phyloP scores from a whole-genome alignment of 257 asterid species.

The Rhazya stricta region DNA sequence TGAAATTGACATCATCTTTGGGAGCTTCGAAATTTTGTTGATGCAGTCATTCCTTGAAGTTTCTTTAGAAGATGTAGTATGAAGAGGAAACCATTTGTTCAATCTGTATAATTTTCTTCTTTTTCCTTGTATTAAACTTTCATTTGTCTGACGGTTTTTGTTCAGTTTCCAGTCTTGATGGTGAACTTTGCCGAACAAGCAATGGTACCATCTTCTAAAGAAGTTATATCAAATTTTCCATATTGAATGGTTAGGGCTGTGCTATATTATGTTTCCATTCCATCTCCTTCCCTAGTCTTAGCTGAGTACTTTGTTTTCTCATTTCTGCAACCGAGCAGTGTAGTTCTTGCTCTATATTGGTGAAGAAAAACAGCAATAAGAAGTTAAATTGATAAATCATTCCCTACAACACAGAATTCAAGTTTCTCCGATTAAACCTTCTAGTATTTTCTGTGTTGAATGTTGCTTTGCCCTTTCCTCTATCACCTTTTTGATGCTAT shows the following conservation, averaged over 20 bases:
- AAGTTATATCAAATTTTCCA: neutral
- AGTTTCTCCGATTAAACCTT: no score
- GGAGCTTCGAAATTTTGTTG: constrained; percentile 11
- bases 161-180: constrained; percentile 1
- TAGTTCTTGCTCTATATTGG: neutral
- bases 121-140: neutral
- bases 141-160: neutral
- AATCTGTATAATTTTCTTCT: constrained; percentile 5
- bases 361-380: neutral
- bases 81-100: constrained; percentile 7
- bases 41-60: constrained; percentile 13
- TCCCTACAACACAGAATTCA: no score
- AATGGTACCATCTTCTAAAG: neutral
- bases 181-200: neutral
- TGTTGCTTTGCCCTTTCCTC: neutral
- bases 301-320: neutral
- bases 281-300: neutral
- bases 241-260: neutral
- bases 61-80: no score
- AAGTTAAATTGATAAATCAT: no score
- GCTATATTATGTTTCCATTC: neutral
- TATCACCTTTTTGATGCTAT: neutral
- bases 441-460: no score
- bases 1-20: neutral
- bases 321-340: neutral